Evolutionary conservation across 306 rosid genomes (phyloP).

Genomic region (Medicago truncatula): MtrunA17r5.0-ANR NC_053049.1:3179001-3179500

Average conservation of each 20-base stretch:
- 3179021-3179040: too few relatives aligned
- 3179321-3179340: conserved; percentile 16
- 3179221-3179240: too few relatives aligned
- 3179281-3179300: conserved; percentile 53
- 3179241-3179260: conserved; percentile 59
- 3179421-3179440: conserved; percentile 60
- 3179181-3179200: too few relatives aligned
- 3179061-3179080: too few relatives aligned
- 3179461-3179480: conserved; percentile 47
- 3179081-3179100: too few relatives aligned
- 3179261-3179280: conserved; percentile 67
- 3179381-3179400: conserved; percentile 41
- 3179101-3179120: too few relatives aligned
- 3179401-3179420: conserved; percentile 62
- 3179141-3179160: too few relatives aligned
- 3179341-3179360: conserved; percentile 32
- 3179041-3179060: too few relatives aligned
- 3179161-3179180: too few relatives aligned
- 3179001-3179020: too few relatives aligned
- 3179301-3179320: conserved; percentile 75
- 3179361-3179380: neutral
- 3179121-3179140: too few relatives aligned
- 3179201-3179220: too few relatives aligned
- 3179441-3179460: conserved; percentile 60
- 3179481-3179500: conserved; percentile 58